These are phyloP conservation scores for Penicillium expansum DNA, from an alignment of 2,329 filamentous ascomycete species.

Conservation along the genomic window DNA sequence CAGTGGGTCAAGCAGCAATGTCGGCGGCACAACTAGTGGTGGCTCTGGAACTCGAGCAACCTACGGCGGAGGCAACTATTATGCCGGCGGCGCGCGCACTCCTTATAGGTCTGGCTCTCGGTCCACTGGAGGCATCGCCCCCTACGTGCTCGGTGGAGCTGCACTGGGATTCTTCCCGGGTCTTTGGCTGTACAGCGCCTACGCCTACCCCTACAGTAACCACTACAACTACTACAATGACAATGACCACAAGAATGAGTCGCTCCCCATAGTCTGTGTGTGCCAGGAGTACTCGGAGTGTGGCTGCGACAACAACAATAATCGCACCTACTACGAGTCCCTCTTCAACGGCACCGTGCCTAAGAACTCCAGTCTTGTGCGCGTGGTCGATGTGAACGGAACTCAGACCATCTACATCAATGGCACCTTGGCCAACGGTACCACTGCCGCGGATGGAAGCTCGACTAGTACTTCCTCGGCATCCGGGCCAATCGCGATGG, in stretches of 20 bases:
- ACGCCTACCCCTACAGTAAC: conserved; percentile 54
- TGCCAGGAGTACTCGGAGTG: conserved; percentile 56
- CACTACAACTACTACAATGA: conserved; percentile 49
- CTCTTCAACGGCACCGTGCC: conserved; percentile 43
- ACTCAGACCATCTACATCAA: conserved; percentile 49
- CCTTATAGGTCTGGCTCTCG: conserved; percentile 50
- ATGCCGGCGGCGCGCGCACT: conserved; percentile 53
- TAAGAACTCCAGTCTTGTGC: conserved; percentile 40
- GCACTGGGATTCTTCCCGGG: conserved; percentile 51
- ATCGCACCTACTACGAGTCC: conserved; percentile 43
- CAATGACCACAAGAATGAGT: conserved; percentile 47
- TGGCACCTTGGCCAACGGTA: conserved; percentile 47
- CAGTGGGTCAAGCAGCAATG: conserved; percentile 27
- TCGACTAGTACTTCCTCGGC: conserved; percentile 21
- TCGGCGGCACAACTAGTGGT: conserved; percentile 30
- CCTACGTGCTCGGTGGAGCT: conserved; percentile 50
- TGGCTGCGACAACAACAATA: conserved; percentile 55
- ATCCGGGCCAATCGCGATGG: conserved; percentile 17
- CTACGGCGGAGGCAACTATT: conserved; percentile 54
- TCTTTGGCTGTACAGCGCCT: conserved; percentile 55
- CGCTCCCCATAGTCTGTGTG: conserved; percentile 55
- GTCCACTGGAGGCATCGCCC: conserved; percentile 50
- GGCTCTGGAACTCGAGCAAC: conserved; percentile 32
- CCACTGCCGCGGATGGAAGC: conserved; percentile 36
- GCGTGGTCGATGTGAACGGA: conserved; percentile 42